Conservation (phyloP, 148 eudicot genomes). For the Selenicereus undatus region DNA sequence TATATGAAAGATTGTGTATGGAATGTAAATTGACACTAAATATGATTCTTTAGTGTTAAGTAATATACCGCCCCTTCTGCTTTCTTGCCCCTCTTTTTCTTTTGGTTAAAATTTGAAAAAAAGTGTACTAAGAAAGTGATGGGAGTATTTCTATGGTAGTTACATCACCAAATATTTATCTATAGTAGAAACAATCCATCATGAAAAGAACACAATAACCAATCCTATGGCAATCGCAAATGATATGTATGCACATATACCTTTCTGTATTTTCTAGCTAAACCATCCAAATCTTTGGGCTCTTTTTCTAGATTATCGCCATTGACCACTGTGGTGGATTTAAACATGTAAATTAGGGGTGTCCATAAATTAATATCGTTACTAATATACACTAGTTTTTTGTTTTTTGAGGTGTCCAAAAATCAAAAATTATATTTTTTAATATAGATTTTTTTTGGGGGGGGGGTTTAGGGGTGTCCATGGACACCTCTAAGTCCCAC, state of each 20-base stretch:
- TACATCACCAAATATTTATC: not conserved
- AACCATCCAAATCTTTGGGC: not conserved
- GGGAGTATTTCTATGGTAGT: not conserved
- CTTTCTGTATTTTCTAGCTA: not conserved
- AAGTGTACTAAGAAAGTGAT: not conserved
- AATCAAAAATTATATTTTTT: too few species aligned
- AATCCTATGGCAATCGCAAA: not conserved
- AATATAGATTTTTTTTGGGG: too few species aligned
- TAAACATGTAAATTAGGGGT: too few species aligned
- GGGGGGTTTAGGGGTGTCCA: too few species aligned
- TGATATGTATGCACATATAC: not conserved
- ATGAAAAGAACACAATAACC: not conserved
- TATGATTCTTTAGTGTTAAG: not conserved
- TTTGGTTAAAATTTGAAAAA: not conserved
- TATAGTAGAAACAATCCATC: too few species aligned
- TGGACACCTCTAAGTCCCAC: too few species aligned
- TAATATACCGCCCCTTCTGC: not conserved
- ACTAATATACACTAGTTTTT: too few species aligned
- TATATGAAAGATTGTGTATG: too few species aligned
- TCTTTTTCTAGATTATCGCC: not conserved
- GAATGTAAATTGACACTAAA: too few species aligned
- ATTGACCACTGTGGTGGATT: too few species aligned
- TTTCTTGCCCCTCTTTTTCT: slow-evolving; percentile 4
- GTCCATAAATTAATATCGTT: too few species aligned
- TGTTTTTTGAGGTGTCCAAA: too few species aligned